phyloP scores from a whole-genome alignment of 2,329 filamentous ascomycete genomes.

The Truncatella angustata region DNA sequence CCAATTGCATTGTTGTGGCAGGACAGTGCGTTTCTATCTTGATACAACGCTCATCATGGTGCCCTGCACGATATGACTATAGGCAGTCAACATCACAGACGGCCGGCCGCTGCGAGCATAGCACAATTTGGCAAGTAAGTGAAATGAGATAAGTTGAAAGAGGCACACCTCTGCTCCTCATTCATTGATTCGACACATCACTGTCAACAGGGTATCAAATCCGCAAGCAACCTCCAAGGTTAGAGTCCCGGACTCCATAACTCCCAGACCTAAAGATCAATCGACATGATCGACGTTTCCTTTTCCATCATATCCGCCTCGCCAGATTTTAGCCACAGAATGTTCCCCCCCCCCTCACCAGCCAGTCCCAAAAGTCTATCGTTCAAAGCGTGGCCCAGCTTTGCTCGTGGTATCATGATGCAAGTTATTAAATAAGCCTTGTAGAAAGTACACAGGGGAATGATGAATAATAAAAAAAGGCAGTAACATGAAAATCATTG shows the following conservation, averaged over 20 bases:
- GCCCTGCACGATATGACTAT: too few species aligned
- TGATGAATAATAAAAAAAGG: neutral
- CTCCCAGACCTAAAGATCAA: neutral
- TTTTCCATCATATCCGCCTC: neutral
- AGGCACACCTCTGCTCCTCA: too few species aligned
- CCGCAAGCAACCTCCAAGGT: neutral
- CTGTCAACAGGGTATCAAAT: neutral
- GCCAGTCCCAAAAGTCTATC: slow-evolving; percentile 4
- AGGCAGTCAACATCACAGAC: too few species aligned
- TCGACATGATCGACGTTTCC: too few species aligned
- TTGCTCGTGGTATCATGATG: slow-evolving; percentile 12
- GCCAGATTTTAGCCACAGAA: neutral
- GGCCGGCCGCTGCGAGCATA: too few species aligned
- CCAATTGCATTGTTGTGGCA: too few species aligned
- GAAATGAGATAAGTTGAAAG: too few species aligned
- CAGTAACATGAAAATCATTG: neutral
- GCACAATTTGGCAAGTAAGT: too few species aligned
- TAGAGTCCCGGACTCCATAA: neutral
- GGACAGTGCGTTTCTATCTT: too few species aligned
- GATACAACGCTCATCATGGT: too few species aligned
- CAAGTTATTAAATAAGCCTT: slow-evolving; percentile 1
- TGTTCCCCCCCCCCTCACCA: neutral
- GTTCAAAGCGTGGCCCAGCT: neutral
- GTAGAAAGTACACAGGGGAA: neutral
- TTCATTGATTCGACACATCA: neutral